Evolutionary conservation across 2,329 filamentous ascomycete genomes (phyloP).

Genomic region (Sclerotinia trifoliorum): DNA sequence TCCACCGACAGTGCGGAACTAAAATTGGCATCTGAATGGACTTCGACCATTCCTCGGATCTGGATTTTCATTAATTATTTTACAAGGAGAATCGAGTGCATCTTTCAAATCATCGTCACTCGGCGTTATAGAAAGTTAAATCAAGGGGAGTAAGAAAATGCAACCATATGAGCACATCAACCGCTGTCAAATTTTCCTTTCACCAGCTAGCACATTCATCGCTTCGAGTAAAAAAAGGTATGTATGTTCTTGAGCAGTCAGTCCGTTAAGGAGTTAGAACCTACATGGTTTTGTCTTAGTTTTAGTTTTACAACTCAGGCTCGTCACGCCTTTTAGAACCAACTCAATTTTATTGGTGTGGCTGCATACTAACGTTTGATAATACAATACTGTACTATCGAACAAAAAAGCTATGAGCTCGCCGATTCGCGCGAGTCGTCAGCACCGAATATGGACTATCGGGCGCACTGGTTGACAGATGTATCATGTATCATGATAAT

Average conservation of each 20-base stretch:
- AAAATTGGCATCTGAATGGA: slow-evolving; percentile 12
- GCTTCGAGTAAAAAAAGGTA: slow-evolving; percentile 1
- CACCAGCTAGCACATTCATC: not conserved
- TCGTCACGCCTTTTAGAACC: slow-evolving; percentile 10
- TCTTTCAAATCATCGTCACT: slow-evolving; percentile 23
- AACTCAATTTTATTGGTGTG: slow-evolving; percentile 21
- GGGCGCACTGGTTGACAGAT: slow-evolving; percentile 20
- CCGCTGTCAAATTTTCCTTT: slow-evolving; percentile 18
- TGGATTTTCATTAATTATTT: slow-evolving; percentile 8
- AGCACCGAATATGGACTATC: slow-evolving; percentile 23
- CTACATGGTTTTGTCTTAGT: not conserved
- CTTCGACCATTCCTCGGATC: slow-evolving; percentile 7
- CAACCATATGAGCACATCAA: slow-evolving; percentile 15
- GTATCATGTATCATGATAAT: not conserved
- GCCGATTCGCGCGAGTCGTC: slow-evolving; percentile 23
- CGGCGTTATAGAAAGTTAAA: slow-evolving; percentile 13
- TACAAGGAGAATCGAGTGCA: slow-evolving; percentile 13
- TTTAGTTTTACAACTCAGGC: slow-evolving; percentile 9
- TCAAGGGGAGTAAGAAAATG: slow-evolving; percentile 7
- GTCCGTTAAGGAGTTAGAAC: not conserved
- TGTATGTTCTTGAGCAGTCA: not conserved
- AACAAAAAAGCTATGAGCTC: slow-evolving; percentile 16
- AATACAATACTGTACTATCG: slow-evolving; percentile 22
- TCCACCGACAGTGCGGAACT: slow-evolving; percentile 16
- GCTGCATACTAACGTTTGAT: slow-evolving; percentile 21